Evolutionary conservation across 257 asterid species (phyloP), one percentile per base, ranked within the genome.

Genomic region (Lycium barbarum): DNA sequence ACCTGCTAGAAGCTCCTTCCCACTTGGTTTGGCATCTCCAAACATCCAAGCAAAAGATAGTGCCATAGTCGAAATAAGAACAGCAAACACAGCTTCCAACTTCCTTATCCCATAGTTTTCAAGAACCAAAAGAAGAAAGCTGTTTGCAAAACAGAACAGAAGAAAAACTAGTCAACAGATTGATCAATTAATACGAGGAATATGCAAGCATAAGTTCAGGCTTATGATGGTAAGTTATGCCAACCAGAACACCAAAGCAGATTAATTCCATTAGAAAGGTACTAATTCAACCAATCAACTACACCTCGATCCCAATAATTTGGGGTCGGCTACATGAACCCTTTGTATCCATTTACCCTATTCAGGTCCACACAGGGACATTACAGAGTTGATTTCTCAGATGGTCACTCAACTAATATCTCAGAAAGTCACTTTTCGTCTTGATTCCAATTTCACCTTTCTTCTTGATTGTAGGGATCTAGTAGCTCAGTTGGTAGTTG

Each of bases 101-200:
- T 97, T 97, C 91, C 99, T 94, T 93, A 97, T 98, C 82, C 99
- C 99, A 84, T 97, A 97, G 92, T 97, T 97, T 91, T 97, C 99
- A 71, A 97, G 98, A 88, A 95, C 97, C 89, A 97, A 90, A 87
- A 97, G 94, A 65, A 97, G 87, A 88, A 97, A 97, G 90, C 99
- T 97, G 97, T 85, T 82, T 36, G 83, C 36, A 58, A 89, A 70
- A 51, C 26, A 55, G 72, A 79, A 76, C 58, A 57, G 86, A 81
- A 65, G 58, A 63, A 66, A 70, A 2, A 74, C 87, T 81, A 88
- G 88, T 49, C 36, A 87, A 81, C 81, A 78, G 68, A 85, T 68
- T n/a, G 86, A 82, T 18, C 68, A 78, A 8, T 15, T 78, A 22
- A 78, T 12, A 26, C 7, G 15, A 40, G 47, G 15, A 53, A 2